Evolutionary conservation across 2,329 filamentous ascomycete species (phyloP).

Genomic region (Cyclaneusma minus): DNA sequence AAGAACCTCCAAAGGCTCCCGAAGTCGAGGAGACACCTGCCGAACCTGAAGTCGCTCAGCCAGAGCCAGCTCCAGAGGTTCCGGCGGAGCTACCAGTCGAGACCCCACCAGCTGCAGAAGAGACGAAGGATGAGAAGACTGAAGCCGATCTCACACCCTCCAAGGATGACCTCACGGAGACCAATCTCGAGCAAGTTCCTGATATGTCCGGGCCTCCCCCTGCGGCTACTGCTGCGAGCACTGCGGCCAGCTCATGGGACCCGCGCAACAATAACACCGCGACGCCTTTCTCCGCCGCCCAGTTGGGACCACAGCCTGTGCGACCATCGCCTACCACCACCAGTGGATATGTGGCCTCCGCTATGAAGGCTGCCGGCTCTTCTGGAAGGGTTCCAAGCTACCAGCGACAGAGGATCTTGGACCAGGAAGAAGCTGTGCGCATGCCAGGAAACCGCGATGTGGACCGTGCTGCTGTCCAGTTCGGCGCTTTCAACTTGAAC

Average conservation of each 20-base stretch:
- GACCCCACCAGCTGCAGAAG: constrained; percentile 8
- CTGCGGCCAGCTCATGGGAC: constrained; percentile 74
- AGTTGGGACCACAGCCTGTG: constrained; percentile 34
- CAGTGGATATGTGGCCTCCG: constrained; percentile 66
- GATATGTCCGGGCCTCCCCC: constrained; percentile 64
- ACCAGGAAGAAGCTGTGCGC: constrained; percentile 94
- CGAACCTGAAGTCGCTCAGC: constrained; percentile 15
- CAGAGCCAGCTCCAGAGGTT: constrained; percentile 12
- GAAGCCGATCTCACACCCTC: constrained; percentile 48
- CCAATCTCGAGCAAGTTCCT: constrained; percentile 80
- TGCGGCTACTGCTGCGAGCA: constrained; percentile 78
- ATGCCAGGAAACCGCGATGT: constrained; percentile 97
- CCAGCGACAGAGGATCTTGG: constrained; percentile 72
- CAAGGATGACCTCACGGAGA: constrained; percentile 74
- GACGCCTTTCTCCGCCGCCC: constrained; percentile 50
- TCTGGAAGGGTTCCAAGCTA: constrained; percentile 59
- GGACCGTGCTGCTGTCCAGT: constrained; percentile 84
- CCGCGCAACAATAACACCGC: constrained; percentile 41
- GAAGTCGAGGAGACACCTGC: constrained; percentile 11
- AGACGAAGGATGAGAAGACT: constrained; percentile 15
- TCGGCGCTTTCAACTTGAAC: constrained; percentile 86
- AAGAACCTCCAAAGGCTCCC: constrained; percentile 7
- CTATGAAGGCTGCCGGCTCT: constrained; percentile 56
- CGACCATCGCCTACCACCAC: constrained; percentile 46
- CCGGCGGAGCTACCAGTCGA: constrained; percentile 17